phyloP scores from a whole-genome alignment of 2,329 filamentous ascomycete genomes.

The Fusarium lyarnte region DNA sequence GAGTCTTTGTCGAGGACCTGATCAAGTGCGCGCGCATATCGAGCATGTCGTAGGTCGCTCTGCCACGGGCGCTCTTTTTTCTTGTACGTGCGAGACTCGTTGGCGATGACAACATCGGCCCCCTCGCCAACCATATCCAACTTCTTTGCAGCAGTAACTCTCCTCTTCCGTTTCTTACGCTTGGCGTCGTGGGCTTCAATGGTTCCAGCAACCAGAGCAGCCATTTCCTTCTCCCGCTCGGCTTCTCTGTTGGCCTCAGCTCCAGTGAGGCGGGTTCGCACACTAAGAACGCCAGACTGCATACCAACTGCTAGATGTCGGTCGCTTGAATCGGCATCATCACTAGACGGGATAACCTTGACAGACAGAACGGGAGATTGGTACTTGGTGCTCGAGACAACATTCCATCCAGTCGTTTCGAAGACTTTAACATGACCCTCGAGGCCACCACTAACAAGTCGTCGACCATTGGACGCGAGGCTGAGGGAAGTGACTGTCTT shows the following conservation, averaged over 20 bases:
- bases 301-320: constrained; percentile 95
- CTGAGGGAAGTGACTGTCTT: constrained; percentile 94
- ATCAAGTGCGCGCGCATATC: constrained; percentile 82
- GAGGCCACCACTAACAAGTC: constrained; percentile 86
- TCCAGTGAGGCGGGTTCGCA: constrained; percentile 88
- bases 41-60: constrained; percentile 78
- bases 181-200: constrained; percentile 81
- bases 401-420: constrained; percentile 93
- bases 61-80: constrained; percentile 83
- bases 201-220: constrained; percentile 79
- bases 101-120: constrained; percentile 88
- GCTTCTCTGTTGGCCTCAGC: constrained; percentile 79
- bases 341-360: constrained; percentile 68
- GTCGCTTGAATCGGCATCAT: constrained; percentile 69
- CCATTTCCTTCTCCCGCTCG: constrained; percentile 85
- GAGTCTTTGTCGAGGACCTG: constrained; percentile 69
- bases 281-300: constrained; percentile 89
- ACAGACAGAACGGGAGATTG: constrained; percentile 89
- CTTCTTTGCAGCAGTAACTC: constrained; percentile 55
- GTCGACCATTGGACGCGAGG: constrained; percentile 80
- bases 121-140: constrained; percentile 86
- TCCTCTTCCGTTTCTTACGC: constrained; percentile 74
- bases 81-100: constrained; percentile 60
- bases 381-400: constrained; percentile 95
- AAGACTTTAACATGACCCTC: constrained; percentile 98